Percentiles rank a stretch among this genome's conserved stretches.
Evolutionary conservation across 352 stramenopile genomes (phyloP).

Genomic region (Globisporangium perplexum): DNA sequence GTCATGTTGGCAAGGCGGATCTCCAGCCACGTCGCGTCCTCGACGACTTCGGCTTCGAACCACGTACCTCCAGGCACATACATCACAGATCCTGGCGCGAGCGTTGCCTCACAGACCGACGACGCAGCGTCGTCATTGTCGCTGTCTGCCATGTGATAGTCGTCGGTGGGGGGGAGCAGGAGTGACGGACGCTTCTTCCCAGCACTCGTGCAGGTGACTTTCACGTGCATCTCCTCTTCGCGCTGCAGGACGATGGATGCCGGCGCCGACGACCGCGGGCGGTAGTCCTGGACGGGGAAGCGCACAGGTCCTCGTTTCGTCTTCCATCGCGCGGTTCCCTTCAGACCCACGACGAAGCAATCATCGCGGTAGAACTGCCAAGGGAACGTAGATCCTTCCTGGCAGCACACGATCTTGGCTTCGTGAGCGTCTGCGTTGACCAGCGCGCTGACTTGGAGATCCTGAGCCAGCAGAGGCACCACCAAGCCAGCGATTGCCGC

Average conservation of each 20-base stretch:
- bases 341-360: conserved; percentile 34
- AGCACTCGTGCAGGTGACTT: conserved; percentile 10
- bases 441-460: conserved; percentile 21
- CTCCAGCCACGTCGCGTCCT: conserved; percentile 32
- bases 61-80: conserved; percentile 54
- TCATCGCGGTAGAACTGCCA: conserved; percentile 42
- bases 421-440: conserved; percentile 8
- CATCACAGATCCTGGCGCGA: conserved; percentile 32
- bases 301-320: conserved; percentile 15
- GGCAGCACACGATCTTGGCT: conserved; percentile 9
- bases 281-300: conserved; percentile 20
- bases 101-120: conserved; percentile 6
- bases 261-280: conserved; percentile 12
- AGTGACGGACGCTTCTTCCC: background rate
- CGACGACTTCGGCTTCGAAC: conserved; percentile 24
- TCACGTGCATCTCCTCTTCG: conserved; percentile 7
- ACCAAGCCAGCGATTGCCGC: conserved; percentile 13
- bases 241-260: conserved; percentile 2
- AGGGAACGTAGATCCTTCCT: conserved; percentile 7
- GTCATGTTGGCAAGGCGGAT: conserved; percentile 25
- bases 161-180: conserved; percentile 15
- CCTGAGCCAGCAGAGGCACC: conserved; percentile 19
- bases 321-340: conserved; percentile 26
- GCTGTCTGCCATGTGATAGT: conserved; percentile 8
- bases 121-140: conserved; percentile 9